A percentile compares a stretch with the other conserved stretches of the same genome.
These are phyloP conservation scores for Pichia sporocuriosa DNA, from an alignment of 805 yeast genomes.

Conservation along the genomic window DNA sequence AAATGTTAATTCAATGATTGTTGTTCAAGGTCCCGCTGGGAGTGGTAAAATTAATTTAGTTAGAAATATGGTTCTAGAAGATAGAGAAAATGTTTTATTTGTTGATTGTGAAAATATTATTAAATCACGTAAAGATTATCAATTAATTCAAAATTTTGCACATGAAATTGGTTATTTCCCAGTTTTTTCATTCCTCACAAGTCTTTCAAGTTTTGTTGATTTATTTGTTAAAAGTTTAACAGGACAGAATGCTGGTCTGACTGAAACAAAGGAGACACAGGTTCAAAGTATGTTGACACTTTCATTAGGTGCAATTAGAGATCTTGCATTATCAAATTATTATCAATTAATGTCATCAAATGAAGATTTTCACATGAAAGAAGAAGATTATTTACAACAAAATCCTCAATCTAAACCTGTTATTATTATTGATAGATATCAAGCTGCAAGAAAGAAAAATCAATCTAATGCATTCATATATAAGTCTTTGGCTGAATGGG, in stretches of 20 bases:
- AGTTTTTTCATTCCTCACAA: slow-evolving; percentile 86
- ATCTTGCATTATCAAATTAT: slow-evolving; percentile 47
- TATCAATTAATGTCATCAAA: slow-evolving; percentile 22
- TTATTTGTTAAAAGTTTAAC: slow-evolving; percentile 83
- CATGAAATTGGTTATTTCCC: slow-evolving; percentile 86
- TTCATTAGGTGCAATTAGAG: slow-evolving; percentile 66
- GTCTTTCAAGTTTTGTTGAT: slow-evolving; percentile 72
- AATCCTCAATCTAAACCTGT: slow-evolving; percentile 85
- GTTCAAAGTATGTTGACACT: slow-evolving; percentile 72
- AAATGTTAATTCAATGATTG: slow-evolving; percentile 82
- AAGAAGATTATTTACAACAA: slow-evolving; percentile 76
- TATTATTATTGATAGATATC: slow-evolving; percentile 71
- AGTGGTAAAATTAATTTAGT: slow-evolving; percentile 87
- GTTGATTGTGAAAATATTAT: slow-evolving; percentile 74
- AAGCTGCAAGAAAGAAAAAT: slow-evolving; percentile 47
- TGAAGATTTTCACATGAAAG: slow-evolving; percentile 36
- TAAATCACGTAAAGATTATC: slow-evolving; percentile 68
- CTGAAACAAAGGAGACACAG: slow-evolving; percentile 77
- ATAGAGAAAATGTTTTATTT: slow-evolving; percentile 54
- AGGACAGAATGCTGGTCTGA: slow-evolving; percentile 88
- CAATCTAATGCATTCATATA: slow-evolving; percentile 58
- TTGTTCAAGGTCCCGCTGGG: slow-evolving; percentile 90
- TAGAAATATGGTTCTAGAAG: slow-evolving; percentile 54
- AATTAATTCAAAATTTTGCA: slow-evolving; percentile 62
- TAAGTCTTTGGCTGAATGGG: slow-evolving; percentile 81